Percentiles rank a stretch among this genome's conserved stretches.
phyloP scores from a whole-genome alignment of 352 stramenopile genomes.

The Globisporangium radiosum region DNA sequence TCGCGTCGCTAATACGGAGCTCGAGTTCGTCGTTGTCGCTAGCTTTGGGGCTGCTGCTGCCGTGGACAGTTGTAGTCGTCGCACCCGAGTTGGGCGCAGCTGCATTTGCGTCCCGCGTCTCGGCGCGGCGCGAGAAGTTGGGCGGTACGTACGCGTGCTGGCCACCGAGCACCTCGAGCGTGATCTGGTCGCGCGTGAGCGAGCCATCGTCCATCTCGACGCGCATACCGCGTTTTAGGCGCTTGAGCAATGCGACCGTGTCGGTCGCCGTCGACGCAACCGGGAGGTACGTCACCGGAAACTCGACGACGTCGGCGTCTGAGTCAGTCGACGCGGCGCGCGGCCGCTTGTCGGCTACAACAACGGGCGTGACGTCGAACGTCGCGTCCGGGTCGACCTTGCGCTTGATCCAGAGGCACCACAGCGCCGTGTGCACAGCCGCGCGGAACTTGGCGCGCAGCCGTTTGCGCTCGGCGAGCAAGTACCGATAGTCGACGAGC shows the following conservation, averaged over 20 bases:
- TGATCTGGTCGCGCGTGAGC: constrained; percentile 74
- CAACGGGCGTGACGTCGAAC: constrained; percentile 20
- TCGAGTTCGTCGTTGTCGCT: constrained; percentile 20
- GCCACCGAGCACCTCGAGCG: constrained; percentile 58
- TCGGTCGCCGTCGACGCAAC: constrained; percentile 45
- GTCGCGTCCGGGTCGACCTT: constrained; percentile 45
- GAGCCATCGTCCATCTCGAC: constrained; percentile 75
- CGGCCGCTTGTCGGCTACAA: constrained; percentile 22
- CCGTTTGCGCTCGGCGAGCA: constrained; percentile 58
- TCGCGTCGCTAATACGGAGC: constrained; percentile 39
- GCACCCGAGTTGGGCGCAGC: not conserved
- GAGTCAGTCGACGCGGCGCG: constrained; percentile 37
- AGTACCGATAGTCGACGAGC: constrained; percentile 68
- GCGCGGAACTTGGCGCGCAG: constrained; percentile 55
- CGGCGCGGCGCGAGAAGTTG: constrained; percentile 23
- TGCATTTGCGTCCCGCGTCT: too few species aligned
- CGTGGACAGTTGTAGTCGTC: too few species aligned
- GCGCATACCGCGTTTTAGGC: constrained; percentile 40
- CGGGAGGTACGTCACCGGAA: constrained; percentile 65
- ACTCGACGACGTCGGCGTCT: constrained; percentile 40
- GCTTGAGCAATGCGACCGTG: constrained; percentile 46
- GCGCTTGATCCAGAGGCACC: constrained; percentile 40
- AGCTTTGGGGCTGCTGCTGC: not conserved
- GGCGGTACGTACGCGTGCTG: constrained; percentile 22
- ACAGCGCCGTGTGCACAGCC: constrained; percentile 48